Evolutionary conservation across 306 rosid genomes (phyloP), one percentile per base, ranked within the genome.

Genomic region (Quillaja saponaria): DNA sequence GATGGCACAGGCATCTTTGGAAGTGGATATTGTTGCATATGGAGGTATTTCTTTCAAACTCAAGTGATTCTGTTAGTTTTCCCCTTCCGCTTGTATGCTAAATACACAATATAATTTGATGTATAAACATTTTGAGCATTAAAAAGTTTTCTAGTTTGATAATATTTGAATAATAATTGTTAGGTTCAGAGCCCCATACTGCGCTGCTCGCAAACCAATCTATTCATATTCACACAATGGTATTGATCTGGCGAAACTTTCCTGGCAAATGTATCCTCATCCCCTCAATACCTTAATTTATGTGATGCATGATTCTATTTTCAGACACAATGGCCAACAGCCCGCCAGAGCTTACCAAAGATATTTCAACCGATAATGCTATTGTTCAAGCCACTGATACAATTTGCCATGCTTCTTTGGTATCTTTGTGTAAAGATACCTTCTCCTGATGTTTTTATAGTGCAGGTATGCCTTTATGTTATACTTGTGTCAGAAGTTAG

Each of bases 161-260:
- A 41, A 56, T 61, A 60, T 69, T 37, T 62, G 46, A 40, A 38
- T 53, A 42, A 54, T 63, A 60, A 67, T 37, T 58, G 50, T 33
- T 81, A 92, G 99, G 99, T 76, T 92, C 96, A 31, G 90, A 82
- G 67, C 96, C 99, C 66, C 84, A 86, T 69, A 45, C 76, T 56
- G 82, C 87, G 55, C 76, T 92, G 65, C 76, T 86, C 57, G 76
- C 80, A 69, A 85, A 86, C 69, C 79, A 81, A 25, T 72, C 87
- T 59, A 86, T 92, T 72, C 85, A 84, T 75, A 71, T 92, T 72
- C 57, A 89, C 77, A 63, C 75, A 75, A 88, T 92, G 99, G 96
- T 92, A 78, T 3, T 71, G 18, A 3, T 46, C 10, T 53, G 33
- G 53, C n/a, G 14, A 62, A 53, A 9, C 39, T 61, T 64, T 25